A percentile compares a stretch with the other conserved stretches of the same genome.
Evolutionary conservation across 1,139 yeast genomes (phyloP).

Genomic region (Entelexis sorbosivorans): DNA sequence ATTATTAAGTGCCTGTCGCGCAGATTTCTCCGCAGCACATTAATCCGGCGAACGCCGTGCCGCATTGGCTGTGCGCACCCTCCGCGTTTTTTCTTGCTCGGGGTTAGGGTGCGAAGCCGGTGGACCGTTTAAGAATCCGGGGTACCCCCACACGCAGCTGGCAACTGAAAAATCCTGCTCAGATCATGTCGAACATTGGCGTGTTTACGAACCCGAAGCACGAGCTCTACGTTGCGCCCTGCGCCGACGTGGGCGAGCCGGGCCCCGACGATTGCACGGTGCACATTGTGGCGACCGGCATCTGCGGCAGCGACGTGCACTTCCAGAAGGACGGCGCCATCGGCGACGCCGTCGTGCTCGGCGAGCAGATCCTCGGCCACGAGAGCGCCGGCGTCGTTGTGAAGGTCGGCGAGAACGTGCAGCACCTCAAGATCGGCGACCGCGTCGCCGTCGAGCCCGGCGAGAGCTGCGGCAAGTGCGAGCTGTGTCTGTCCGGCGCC

Average conservation of each 20-base stretch:
- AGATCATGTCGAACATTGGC: constrained; percentile 27
- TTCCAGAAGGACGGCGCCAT: constrained; percentile 64
- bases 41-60: background rate
- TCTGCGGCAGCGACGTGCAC: constrained; percentile 78
- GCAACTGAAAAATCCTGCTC: background rate
- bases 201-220: constrained; percentile 33
- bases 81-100: background rate
- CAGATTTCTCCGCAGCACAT: background rate
- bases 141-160: background rate
- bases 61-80: background rate
- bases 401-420: constrained; percentile 55
- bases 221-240: constrained; percentile 30
- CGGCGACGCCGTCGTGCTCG: constrained; percentile 46
- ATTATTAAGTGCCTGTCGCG: background rate
- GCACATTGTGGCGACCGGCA: constrained; percentile 53
- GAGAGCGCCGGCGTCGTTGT: constrained; percentile 64
- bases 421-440: constrained; percentile 57
- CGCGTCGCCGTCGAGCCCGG: constrained; percentile 82
- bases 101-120: background rate
- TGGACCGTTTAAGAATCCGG: background rate
- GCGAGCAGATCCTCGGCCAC: constrained; percentile 53
- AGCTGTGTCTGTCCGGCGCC: constrained; percentile 60
- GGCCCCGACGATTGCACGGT: constrained; percentile 36
- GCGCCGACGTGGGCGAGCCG: constrained; percentile 27
- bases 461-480: constrained; percentile 63